Percentiles rank a stretch among this genome's conserved stretches.
Conservation (phyloP, 208 protist genomes). For the Leishmania tropica region DNA sequence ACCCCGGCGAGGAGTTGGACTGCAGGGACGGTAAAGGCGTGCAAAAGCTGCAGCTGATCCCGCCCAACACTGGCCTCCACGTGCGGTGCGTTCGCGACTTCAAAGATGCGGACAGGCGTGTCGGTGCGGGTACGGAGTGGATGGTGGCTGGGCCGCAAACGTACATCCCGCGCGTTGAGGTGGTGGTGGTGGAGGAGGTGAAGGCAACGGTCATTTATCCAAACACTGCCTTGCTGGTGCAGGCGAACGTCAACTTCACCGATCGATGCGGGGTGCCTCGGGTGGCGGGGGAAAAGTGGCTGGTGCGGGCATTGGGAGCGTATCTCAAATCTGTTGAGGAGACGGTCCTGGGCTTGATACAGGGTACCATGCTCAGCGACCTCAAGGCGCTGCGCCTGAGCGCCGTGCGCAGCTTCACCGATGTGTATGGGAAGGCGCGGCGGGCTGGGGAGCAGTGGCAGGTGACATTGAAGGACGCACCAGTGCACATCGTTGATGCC, state of each 20-base stretch:
- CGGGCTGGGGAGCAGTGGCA: slow-evolving; percentile 88
- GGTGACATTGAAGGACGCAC: slow-evolving; percentile 79
- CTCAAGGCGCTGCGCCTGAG: slow-evolving; percentile 81
- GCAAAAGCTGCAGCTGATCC: slow-evolving; percentile 77
- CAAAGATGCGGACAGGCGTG: slow-evolving; percentile 15
- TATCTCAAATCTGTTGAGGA: slow-evolving; percentile 93
- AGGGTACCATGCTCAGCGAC: slow-evolving; percentile 80
- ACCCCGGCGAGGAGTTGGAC: slow-evolving; percentile 86
- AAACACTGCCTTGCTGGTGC: slow-evolving; percentile 88
- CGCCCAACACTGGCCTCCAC: slow-evolving; percentile 81
- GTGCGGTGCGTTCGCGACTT: slow-evolving; percentile 87
- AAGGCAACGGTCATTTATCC: slow-evolving; percentile 73
- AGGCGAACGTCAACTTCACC: slow-evolving; percentile 69
- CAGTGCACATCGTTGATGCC: slow-evolving; percentile 89
- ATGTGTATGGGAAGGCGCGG: slow-evolving; percentile 78
- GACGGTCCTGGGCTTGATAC: slow-evolving; percentile 67
- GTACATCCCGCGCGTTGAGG: slow-evolving; percentile 90
- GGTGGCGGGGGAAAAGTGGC: slow-evolving; percentile 90
- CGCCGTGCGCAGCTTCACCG: slow-evolving; percentile 78
- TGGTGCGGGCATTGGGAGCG: slow-evolving; percentile 74
- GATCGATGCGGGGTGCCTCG: slow-evolving; percentile 69
- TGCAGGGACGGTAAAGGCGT: slow-evolving; percentile 37
- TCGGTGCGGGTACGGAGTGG: slow-evolving; percentile 91
- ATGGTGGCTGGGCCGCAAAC: slow-evolving; percentile 89
- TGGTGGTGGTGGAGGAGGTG: slow-evolving; percentile 75